Evolutionary conservation across 192 early-diverging fungal genomes (phyloP).

Genomic region (Coemansia sp.): DNA sequence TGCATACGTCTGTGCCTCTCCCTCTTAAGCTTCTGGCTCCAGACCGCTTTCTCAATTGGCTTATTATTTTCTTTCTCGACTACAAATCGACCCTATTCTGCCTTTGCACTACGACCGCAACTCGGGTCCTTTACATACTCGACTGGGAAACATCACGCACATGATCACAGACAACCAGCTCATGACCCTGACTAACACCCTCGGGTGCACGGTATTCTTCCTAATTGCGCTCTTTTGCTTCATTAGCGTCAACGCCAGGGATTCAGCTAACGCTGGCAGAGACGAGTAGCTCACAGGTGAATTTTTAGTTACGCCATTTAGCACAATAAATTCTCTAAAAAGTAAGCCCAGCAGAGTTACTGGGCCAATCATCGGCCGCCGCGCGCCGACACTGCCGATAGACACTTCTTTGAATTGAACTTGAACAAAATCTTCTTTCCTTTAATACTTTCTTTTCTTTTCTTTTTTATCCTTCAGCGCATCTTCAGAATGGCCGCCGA

Average conservation of each 20-base stretch:
- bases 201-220: slow-evolving; percentile 40
- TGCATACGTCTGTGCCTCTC: neutral
- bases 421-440: neutral
- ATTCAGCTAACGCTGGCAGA: neutral
- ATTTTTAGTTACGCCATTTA: neutral
- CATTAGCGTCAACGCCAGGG: slow-evolving; percentile 33
- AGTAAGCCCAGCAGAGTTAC: neutral
- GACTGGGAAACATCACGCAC: neutral
- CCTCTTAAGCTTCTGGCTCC: neutral
- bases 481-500: slow-evolving; percentile 26
- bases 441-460: neutral
- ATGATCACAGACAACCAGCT: slow-evolving; percentile 53
- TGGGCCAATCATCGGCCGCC: neutral
- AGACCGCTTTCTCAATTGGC: neutral
- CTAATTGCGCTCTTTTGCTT: slow-evolving; percentile 50
- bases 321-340: neutral
- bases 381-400: neutral
- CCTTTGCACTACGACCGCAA: neutral
- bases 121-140: neutral
- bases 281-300: neutral
- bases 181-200: slow-evolving; percentile 44
- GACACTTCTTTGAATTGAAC: neutral
- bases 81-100: neutral
- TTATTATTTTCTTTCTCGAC: neutral
- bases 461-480: neutral